Conservation (phyloP, 2,329 filamentous ascomycete genomes). For the Penicillium polonicum region DNA sequence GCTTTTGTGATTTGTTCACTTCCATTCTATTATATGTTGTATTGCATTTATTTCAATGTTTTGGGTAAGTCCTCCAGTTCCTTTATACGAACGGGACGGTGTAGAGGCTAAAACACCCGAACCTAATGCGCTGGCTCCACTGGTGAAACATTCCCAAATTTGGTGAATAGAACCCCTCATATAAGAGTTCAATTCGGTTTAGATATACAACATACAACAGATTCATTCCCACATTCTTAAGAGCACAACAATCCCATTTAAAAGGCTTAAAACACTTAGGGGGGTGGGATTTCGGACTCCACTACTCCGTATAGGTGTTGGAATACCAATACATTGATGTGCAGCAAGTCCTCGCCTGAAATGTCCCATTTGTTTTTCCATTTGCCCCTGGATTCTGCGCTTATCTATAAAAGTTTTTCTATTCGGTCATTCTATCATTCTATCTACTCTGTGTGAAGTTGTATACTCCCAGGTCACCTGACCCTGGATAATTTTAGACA, state of each 20-base stretch:
- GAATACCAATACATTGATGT: neutral
- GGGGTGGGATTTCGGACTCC: neutral
- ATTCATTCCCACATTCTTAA: slow-evolving; percentile 20
- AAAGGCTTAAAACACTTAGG: slow-evolving; percentile 2
- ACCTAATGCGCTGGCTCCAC: slow-evolving; percentile 21
- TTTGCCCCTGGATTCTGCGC: neutral
- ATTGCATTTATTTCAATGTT: slow-evolving; percentile 1
- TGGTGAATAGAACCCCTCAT: slow-evolving; percentile 2
- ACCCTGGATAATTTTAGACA: neutral
- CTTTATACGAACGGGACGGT: neutral
- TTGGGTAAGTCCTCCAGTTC: slow-evolving; percentile 2
- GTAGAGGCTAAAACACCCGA: slow-evolving; percentile 7
- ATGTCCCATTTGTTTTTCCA: neutral
- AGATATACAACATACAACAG: neutral
- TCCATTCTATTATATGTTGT: neutral
- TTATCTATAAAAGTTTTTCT: neutral
- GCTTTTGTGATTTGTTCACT: neutral
- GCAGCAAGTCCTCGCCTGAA: neutral
- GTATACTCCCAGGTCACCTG: neutral
- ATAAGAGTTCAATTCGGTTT: neutral
- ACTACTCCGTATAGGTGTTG: neutral
- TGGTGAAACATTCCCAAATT: slow-evolving; percentile 22
- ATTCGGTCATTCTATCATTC: neutral
- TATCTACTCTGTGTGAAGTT: neutral
- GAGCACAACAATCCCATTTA: neutral